These are phyloP conservation scores for Cyberlindnera saturnus DNA, from an alignment of 805 yeast genomes.

Conservation along the genomic window DNA sequence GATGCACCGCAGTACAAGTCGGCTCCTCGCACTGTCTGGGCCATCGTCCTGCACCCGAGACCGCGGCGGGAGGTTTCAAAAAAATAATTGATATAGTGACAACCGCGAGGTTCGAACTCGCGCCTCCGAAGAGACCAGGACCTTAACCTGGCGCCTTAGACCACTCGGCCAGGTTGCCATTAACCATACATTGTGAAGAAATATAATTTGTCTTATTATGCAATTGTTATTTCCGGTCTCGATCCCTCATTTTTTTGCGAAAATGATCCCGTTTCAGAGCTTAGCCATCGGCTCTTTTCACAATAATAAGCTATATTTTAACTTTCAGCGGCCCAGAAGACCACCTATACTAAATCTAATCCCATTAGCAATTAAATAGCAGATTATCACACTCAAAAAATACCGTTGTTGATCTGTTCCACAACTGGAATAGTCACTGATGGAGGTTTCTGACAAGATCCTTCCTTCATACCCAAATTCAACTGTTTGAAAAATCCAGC, in stretches of 20 bases:
- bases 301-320: too few relatives aligned
- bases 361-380: neutral
- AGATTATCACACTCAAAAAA: neutral
- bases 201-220: neutral
- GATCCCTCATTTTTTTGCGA: too few relatives aligned
- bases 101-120: slow-evolving; percentile 84
- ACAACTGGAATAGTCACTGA: neutral
- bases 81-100: slow-evolving; percentile 34
- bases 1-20: too few relatives aligned
- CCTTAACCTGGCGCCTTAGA: slow-evolving; percentile 73
- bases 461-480: neutral
- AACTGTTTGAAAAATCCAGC: slow-evolving; percentile 39
- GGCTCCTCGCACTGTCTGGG: too few relatives aligned
- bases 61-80: neutral
- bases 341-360: neutral
- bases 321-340: neutral
- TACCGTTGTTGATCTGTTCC: neutral
- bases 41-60: too few relatives aligned
- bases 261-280: too few relatives aligned
- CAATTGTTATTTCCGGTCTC: neutral
- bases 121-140: slow-evolving; percentile 83
- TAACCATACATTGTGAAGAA: neutral
- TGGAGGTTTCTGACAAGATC: neutral
- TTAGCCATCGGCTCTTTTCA: too few relatives aligned
- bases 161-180: slow-evolving; percentile 67